Conservation (phyloP, 2,329 filamentous ascomycete species). For the Curvularia lunata region DNA sequence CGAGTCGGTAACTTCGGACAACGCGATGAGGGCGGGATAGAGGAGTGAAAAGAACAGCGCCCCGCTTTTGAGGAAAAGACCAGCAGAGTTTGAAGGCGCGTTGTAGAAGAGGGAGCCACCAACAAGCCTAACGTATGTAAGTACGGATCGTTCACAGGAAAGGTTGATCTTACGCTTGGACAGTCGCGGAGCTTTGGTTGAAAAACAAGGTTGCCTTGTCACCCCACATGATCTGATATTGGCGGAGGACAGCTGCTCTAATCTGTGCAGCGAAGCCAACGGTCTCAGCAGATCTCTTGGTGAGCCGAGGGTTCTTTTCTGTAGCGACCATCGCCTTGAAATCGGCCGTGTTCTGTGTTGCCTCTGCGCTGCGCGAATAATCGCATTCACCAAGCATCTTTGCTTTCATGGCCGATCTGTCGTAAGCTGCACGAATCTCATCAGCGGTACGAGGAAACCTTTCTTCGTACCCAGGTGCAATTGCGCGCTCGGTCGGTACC, state of each 20-base stretch:
- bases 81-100: constrained; percentile 55
- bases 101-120: constrained; percentile 71
- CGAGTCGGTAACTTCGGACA: too few relatives aligned
- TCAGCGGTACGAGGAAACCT: constrained; percentile 50
- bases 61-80: too few relatives aligned
- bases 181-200: constrained; percentile 64
- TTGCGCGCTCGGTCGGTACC: constrained; percentile 47
- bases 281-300: too few relatives aligned
- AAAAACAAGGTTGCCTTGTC: constrained; percentile 68
- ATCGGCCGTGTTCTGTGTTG: too few relatives aligned
- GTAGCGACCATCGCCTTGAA: too few relatives aligned
- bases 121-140: constrained; percentile 52
- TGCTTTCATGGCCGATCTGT: too few relatives aligned
- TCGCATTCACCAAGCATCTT: too few relatives aligned
- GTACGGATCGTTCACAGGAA: too few relatives aligned
- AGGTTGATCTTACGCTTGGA: constrained; percentile 53
- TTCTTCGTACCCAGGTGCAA: constrained; percentile 48
- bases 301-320: too few relatives aligned
- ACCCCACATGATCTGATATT: constrained; percentile 70
- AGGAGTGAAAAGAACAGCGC: constrained; percentile 65
- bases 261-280: constrained; percentile 41
- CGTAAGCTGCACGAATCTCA: constrained; percentile 27
- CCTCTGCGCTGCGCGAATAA: too few relatives aligned
- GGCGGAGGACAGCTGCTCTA: constrained; percentile 61
- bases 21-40: constrained; percentile 59